Conservation (phyloP, 208 protist species). For the Balamuthia mandrillaris region DNA sequence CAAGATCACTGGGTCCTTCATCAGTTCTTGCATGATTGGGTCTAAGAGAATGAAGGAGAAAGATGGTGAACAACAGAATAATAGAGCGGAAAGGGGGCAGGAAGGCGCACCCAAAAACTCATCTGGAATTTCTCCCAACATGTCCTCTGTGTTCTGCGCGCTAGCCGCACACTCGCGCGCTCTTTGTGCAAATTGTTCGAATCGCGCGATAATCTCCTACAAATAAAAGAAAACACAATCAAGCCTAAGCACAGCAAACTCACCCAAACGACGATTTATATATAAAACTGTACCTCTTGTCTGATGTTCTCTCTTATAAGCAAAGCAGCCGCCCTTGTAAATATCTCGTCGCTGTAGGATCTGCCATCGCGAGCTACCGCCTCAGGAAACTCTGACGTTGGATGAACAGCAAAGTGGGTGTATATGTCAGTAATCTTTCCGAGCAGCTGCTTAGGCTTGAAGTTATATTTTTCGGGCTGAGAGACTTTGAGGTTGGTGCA, state of each 20-base stretch:
- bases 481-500: conserved; percentile 48
- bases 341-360: conserved; percentile 46
- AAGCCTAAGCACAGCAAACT: neutral
- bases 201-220: neutral
- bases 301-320: conserved; percentile 1
- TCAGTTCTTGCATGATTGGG: conserved; percentile 30
- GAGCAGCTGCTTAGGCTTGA: conserved; percentile 51
- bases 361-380: conserved; percentile 57
- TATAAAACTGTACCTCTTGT: neutral
- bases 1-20: conserved; percentile 30
- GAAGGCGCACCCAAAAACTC: conserved; percentile 21
- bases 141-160: conserved; percentile 10
- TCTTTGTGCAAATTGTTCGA: neutral
- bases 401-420: conserved; percentile 28
- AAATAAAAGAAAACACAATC: neutral
- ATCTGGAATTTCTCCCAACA: conserved; percentile 25
- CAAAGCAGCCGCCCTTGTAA: conserved; percentile 17
- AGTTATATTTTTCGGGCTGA: conserved; percentile 49
- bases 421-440: conserved; percentile 46
- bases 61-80: neutral
- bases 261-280: neutral
- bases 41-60: neutral
- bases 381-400: conserved; percentile 25
- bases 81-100: neutral
- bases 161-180: neutral